Evolutionary conservation across 805 yeast genomes (phyloP).

Genomic region (Suhomyces xylopsoci): DNA sequence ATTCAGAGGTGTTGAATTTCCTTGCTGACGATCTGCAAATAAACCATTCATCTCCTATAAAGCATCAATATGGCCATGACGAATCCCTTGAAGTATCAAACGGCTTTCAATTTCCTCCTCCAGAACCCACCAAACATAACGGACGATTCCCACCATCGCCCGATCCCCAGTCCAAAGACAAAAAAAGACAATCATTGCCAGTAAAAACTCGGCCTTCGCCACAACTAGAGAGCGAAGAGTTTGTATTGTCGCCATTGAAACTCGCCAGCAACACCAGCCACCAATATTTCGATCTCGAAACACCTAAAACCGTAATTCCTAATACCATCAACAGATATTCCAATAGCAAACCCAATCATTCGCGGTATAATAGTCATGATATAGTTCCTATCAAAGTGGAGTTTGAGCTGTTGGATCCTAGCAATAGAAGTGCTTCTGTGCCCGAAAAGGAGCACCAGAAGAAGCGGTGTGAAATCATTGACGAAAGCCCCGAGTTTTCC

Average conservation of each 20-base stretch:
- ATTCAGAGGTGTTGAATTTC: slow-evolving; percentile 19
- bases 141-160: slow-evolving; percentile 32
- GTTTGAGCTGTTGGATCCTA: slow-evolving; percentile 27
- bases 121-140: slow-evolving; percentile 1
- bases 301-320: not conserved
- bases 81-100: slow-evolving; percentile 19
- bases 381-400: slow-evolving; percentile 43
- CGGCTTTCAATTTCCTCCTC: slow-evolving; percentile 27
- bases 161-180: slow-evolving; percentile 24
- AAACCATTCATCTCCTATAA: slow-evolving; percentile 28
- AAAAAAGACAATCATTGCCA: slow-evolving; percentile 37
- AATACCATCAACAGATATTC: slow-evolving; percentile 23
- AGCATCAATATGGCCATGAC: slow-evolving; percentile 8
- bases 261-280: slow-evolving; percentile 23
- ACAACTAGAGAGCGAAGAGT: slow-evolving; percentile 25
- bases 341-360: slow-evolving; percentile 30
- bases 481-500: slow-evolving; percentile 11
- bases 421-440: slow-evolving; percentile 24
- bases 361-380: slow-evolving; percentile 42
- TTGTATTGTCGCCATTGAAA: slow-evolving; percentile 42
- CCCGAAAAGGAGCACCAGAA: slow-evolving; percentile 21
- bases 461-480: slow-evolving; percentile 10
- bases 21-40: slow-evolving; percentile 20
- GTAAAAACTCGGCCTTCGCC: slow-evolving; percentile 23
- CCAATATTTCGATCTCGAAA: slow-evolving; percentile 10